Percentiles rank a stretch among this genome's conserved stretches.
These are phyloP conservation scores for Aspergillus alliaceus DNA, from an alignment of 2,329 filamentous ascomycete genomes.

Conservation along the genomic window DNA sequence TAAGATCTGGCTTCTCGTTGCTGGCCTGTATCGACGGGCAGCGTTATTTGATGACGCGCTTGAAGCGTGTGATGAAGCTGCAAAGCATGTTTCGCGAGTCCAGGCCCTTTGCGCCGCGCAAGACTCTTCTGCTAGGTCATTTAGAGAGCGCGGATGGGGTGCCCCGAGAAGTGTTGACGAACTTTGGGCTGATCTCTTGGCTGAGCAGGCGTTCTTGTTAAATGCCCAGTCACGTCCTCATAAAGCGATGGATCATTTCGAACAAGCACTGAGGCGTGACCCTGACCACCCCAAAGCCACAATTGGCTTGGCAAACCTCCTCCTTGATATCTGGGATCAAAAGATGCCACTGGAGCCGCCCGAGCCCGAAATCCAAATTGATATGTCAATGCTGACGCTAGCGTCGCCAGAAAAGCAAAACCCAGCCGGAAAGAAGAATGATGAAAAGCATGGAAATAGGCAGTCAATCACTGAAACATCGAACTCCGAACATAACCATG, in stretches of 20 bases:
- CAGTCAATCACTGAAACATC: neutral
- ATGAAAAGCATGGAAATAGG: neutral
- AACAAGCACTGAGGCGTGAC: slow-evolving; percentile 75
- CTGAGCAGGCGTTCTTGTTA: slow-evolving; percentile 72
- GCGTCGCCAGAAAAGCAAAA: slow-evolving; percentile 20
- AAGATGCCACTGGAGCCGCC: slow-evolving; percentile 40
- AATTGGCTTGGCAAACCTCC: slow-evolving; percentile 77
- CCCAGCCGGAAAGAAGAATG: slow-evolving; percentile 3
- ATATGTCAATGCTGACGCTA: slow-evolving; percentile 26
- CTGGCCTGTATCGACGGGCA: slow-evolving; percentile 81
- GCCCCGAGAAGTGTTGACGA: slow-evolving; percentile 79
- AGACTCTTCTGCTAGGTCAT: slow-evolving; percentile 60
- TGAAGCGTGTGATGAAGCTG: slow-evolving; percentile 78
- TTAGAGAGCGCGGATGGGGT: slow-evolving; percentile 71
- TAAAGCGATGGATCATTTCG: slow-evolving; percentile 73
- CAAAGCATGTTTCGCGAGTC: slow-evolving; percentile 69
- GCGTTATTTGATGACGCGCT: slow-evolving; percentile 76
- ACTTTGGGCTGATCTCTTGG: slow-evolving; percentile 78
- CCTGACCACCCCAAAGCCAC: slow-evolving; percentile 79
- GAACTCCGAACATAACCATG: neutral
- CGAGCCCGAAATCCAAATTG: slow-evolving; percentile 28
- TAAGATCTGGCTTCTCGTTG: slow-evolving; percentile 87
- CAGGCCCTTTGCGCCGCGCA: slow-evolving; percentile 67
- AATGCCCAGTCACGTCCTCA: slow-evolving; percentile 63
- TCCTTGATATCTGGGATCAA: slow-evolving; percentile 77